These are phyloP conservation scores for Pelargonium cotyledonis DNA, from an alignment of 441 rosid genomes.

Conservation along the genomic window DNA sequence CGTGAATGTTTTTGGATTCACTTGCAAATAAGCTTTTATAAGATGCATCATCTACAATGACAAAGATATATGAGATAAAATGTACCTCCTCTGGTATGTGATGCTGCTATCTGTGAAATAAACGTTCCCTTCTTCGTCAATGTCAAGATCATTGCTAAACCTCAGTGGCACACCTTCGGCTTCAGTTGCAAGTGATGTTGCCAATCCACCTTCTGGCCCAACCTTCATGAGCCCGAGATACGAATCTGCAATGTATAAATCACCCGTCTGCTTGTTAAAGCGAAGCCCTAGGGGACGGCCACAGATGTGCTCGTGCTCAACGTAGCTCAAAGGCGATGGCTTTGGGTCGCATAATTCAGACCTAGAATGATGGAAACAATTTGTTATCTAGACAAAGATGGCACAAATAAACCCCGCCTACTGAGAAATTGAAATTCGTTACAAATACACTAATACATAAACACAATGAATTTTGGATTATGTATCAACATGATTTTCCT, in stretches of 20 bases:
- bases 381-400: neutral
- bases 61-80: neutral
- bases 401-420: neutral
- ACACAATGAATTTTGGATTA: no score
- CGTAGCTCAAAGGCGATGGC: constrained; percentile 48
- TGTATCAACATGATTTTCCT: no score
- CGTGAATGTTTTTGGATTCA: no score
- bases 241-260: constrained; percentile 84
- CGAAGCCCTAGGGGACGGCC: constrained; percentile 90
- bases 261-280: constrained; percentile 64
- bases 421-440: neutral
- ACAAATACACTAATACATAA: no score
- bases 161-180: constrained; percentile 69
- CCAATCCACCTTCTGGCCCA: constrained; percentile 88
- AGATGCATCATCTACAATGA: constrained; percentile 1
- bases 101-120: constrained; percentile 89
- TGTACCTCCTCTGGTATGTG: constrained; percentile 59
- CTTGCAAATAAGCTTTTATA: neutral
- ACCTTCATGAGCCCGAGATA: constrained; percentile 84
- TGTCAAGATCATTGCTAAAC: constrained; percentile 81
- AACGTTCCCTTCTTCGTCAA: constrained; percentile 70
- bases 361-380: constrained; percentile 24
- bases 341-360: constrained; percentile 66
- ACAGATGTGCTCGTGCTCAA: constrained; percentile 79
- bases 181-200: constrained; percentile 56